A percentile compares a stretch with the other conserved stretches of the same genome.
These are phyloP conservation scores for Solanum hybrid DNA, from an alignment of 305 asterid genomes.

Conservation along the genomic window DNA sequence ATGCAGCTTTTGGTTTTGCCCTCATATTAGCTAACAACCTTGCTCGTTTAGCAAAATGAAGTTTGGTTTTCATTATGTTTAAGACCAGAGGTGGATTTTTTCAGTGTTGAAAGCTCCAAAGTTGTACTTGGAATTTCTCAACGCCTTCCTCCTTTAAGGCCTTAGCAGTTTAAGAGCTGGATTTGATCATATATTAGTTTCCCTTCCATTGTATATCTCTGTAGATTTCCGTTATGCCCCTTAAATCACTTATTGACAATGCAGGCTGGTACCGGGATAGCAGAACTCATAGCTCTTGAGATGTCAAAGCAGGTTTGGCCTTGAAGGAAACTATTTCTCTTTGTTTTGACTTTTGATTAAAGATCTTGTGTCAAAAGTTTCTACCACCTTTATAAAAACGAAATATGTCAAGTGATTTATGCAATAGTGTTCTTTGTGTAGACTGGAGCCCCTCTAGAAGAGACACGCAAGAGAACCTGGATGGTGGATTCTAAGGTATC, in stretches of 20 bases:
- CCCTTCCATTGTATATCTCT: background rate
- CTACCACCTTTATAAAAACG: background rate
- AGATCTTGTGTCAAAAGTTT: background rate
- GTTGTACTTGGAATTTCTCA: background rate
- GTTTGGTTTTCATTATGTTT: background rate
- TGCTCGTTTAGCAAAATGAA: background rate
- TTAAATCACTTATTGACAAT: background rate
- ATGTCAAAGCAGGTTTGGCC: conserved; percentile 76
- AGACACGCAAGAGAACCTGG: conserved; percentile 85
- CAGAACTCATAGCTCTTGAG: conserved; percentile 95
- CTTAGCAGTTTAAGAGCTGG: background rate
- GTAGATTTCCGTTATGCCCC: background rate
- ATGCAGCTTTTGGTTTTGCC: background rate
- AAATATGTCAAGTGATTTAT: background rate
- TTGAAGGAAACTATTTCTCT: conserved; percentile 5
- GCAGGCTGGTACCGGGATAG: conserved; percentile 99
- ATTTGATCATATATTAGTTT: background rate
- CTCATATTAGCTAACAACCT: background rate
- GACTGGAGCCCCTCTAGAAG: conserved; percentile 82
- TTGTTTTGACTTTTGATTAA: conserved; percentile 3
- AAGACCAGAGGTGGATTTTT: background rate
- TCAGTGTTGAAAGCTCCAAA: background rate
- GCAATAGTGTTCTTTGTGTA: conserved; percentile 17
- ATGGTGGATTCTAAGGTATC: conserved; percentile 90
- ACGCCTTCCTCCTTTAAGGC: background rate